A percentile compares a stretch with the other conserved stretches of the same genome.
Conservation (phyloP, 352 stramenopile genomes). For the Detonula confervacea region DNA sequence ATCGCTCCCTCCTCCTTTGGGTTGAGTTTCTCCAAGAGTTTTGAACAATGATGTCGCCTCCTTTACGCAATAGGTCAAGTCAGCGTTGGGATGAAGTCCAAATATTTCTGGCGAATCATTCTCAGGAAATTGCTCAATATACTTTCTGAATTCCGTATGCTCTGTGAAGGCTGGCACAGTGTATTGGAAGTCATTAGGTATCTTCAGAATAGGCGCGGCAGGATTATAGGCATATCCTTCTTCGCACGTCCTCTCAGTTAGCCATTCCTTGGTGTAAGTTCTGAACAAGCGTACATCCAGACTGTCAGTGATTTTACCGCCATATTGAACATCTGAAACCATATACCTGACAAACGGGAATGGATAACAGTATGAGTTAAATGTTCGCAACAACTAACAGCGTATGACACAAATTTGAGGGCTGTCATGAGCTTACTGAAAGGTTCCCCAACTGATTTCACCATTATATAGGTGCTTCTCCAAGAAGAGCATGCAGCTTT, state of each 20-base stretch:
- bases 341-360: constrained; percentile 88
- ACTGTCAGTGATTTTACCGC: constrained; percentile 99
- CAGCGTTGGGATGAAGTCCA: constrained; percentile 97
- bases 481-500: constrained; percentile 97
- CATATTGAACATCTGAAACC: constrained; percentile 98
- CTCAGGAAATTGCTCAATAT: constrained; percentile 94
- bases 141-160: constrained; percentile 95
- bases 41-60: constrained; percentile 94
- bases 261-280: constrained; percentile 96
- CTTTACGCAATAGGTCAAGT: constrained; percentile 97
- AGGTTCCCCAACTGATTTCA: constrained; percentile 96
- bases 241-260: constrained; percentile 89
- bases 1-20: constrained; percentile 90
- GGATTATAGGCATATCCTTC: constrained; percentile 95
- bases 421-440: constrained; percentile 84
- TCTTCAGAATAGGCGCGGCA: constrained; percentile 92
- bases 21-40: constrained; percentile 95
- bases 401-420: neutral
- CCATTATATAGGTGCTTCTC: constrained; percentile 99
- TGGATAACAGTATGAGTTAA: neutral
- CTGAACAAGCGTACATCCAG: constrained; percentile 97
- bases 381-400: neutral
- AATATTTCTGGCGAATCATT: constrained; percentile 99
- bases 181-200: constrained; percentile 97
- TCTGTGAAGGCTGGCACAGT: constrained; percentile 89